These are phyloP conservation scores for Rhipidocladum racemiflorum DNA, from an alignment of 176 grass and related monocot genomes.

Conservation along the genomic window DNA sequence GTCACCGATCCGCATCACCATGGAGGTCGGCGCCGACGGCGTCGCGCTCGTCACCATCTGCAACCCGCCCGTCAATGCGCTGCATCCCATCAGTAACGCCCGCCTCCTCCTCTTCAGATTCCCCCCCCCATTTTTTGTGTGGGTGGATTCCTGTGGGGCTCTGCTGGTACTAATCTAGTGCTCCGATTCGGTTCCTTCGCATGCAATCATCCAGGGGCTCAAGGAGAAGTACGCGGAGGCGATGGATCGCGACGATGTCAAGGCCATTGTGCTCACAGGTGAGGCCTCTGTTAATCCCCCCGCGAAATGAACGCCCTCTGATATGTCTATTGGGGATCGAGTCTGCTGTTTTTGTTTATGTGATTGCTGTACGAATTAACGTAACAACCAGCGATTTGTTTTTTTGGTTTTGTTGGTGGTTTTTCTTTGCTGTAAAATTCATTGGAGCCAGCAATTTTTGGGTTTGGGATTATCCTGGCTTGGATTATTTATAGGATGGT, in stretches of 20 bases:
- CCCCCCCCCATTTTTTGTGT: not conserved
- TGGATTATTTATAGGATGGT: not conserved
- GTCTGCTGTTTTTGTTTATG: not conserved
- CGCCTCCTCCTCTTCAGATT: not conserved
- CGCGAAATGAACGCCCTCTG: not conserved
- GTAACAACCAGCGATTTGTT: not conserved
- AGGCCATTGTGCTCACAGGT: conserved; percentile 91
- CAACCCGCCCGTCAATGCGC: conserved; percentile 91
- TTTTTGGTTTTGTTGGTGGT: too few relatives aligned
- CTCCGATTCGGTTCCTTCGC: not conserved
- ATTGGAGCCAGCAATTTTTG: not conserved
- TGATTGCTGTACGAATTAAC: not conserved
- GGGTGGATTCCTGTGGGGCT: not conserved
- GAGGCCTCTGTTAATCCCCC: not conserved
- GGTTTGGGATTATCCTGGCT: not conserved
- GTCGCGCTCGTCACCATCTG: conserved; percentile 83
- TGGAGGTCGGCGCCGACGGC: conserved; percentile 82
- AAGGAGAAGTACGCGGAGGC: conserved; percentile 86
- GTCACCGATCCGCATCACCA: conserved; percentile 69
- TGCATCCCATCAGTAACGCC: conserved; percentile 59
- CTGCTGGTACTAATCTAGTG: not conserved
- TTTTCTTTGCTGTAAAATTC: too few relatives aligned
- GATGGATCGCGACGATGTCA: conserved; percentile 59
- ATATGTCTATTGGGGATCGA: not conserved
- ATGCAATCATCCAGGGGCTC: conserved; percentile 58